Base-by-base conservation (phyloP, 192 early-diverging fungal genomes). In the Umbelopsis sp. region DNA sequence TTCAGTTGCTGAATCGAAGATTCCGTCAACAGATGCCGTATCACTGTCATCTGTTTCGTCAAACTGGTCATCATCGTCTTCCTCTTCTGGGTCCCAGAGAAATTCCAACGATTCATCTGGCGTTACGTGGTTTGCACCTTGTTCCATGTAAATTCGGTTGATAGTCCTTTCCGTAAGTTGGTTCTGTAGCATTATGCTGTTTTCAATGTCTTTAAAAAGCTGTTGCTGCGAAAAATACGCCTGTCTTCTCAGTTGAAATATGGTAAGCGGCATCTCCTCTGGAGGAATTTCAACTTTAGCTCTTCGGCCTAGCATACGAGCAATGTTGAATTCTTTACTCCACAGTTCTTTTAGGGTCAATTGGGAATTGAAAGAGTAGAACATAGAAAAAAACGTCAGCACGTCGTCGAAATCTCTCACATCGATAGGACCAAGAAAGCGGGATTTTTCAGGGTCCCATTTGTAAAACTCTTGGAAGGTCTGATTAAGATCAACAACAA, bases 1-100 rank as follows among this genome's bases (percentile, higher is more conserved):
- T 34, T 62, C 56, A 20, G 56, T 62, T 1, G 56, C 56, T 62
- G 56, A 62, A 36, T 62, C 56, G 8, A 62, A 62, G 17, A 34
- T 62, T 1, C 56, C 56, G 26, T 9, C 26, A 26, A 8, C 52
- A 0, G 16, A 4, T 32, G 10, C 31, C 17, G 20, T 16, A 0
- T 62, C 56, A 34, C 56, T 62, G 0, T 34, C 56, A 5, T 62
- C 32, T 20, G 56, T 29, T 62, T 62, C 56, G 20, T 49, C 47
- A 16, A 16, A 49, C 47, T 49, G 47, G 16, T 62, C 56, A 2
- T 36, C 29, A 34, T 62, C 26, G 17, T 62, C 52, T 12, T 53
- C 52, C 12, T 53, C 52, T 26, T 53, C 52, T 25, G 52, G 24
- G 22, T 53, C 56, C 56, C 56, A 62, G 17, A 62, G 7, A 20